Base-by-base conservation (phyloP, 2,329 filamentous ascomycete genomes). In the Teratosphaeria gauchensis region DNA sequence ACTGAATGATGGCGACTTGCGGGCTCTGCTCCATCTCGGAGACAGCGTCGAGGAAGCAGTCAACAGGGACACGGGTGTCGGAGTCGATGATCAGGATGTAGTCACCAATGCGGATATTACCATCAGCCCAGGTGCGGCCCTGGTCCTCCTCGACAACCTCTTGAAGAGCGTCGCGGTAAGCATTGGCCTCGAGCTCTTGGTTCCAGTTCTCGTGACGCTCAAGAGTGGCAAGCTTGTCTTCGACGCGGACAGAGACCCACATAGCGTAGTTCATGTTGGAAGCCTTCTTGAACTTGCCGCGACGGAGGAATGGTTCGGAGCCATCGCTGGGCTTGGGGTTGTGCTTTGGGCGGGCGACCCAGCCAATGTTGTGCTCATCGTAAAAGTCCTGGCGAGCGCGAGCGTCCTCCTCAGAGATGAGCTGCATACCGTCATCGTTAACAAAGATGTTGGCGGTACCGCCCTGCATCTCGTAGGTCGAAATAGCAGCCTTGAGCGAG, bases 41-140 rank as follows among this genome's bases (percentile, higher is more conserved):
- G 53, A 89, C 87, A 51, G 87, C 87, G 67, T 92, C 88, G 5
- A 92, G 78, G 61, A 92, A 78, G 68, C 89, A 92, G 72, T 92
- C 89, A 46, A 80, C 76, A 1, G 89, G 89, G 2, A 90, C 87
- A 73, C 87, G 87, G 32, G 88, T 91, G 72, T 91, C 88, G 1
- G 87, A 90, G 75, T 90, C 87, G 68, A 90, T 88, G 60, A 92
- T 76, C 33, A 89, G 77, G 60, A 92, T 89, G 72, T 91, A 92
- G 74, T 95, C 90, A 58, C 90, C 90, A 24, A 95, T 78, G 56
- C 90, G 88, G 65, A 95, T 87, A 72, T 94, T 91, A 62, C 90
- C 90, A 69, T 90, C 89, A 19, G 89, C 89, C 87, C 87, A 89
- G 31, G 87, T 87, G 31, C 86, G 83, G 19, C 85, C 84, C 58